phyloP scores from a whole-genome alignment of 1,139 yeast genomes.

The Yamadazyma oceani region DNA sequence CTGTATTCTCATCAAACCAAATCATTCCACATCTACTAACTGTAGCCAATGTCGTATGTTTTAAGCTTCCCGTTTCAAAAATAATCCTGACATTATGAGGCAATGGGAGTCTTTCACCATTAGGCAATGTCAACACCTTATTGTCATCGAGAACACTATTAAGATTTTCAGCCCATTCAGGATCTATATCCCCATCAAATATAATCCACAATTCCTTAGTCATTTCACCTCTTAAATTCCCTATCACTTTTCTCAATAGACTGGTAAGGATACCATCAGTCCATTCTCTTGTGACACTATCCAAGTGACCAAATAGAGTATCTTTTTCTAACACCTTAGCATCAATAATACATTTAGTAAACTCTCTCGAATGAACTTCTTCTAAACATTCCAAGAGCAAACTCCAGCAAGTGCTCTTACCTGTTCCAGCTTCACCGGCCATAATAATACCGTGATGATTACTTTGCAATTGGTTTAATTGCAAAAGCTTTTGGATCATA shows the following conservation, averaged over 20 bases:
- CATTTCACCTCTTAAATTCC: conserved; percentile 60
- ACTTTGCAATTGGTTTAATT: conserved; percentile 61
- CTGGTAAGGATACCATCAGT: conserved; percentile 82
- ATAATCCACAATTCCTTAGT: conserved; percentile 70
- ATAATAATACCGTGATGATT: conserved; percentile 80
- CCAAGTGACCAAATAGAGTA: conserved; percentile 68
- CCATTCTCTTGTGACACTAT: conserved; percentile 86
- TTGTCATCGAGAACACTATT: conserved; percentile 93
- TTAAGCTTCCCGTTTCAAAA: conserved; percentile 73
- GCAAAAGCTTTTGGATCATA: conserved; percentile 61
- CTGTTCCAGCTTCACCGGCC: conserved; percentile 76
- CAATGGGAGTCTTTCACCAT: conserved; percentile 77
- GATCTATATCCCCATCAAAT: conserved; percentile 93
- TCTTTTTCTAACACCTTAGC: conserved; percentile 74
- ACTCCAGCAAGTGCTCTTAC: conserved; percentile 64
- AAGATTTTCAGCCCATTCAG: conserved; percentile 89
- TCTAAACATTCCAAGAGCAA: conserved; percentile 49
- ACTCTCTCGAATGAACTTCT: conserved; percentile 33
- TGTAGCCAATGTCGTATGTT: conserved; percentile 84
- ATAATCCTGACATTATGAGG: conserved; percentile 65
- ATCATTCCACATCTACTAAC: conserved; percentile 91
- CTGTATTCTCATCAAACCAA: conserved; percentile 51
- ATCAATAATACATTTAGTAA: conserved; percentile 54
- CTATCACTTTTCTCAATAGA: conserved; percentile 58
- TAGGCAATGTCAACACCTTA: conserved; percentile 75